Percentiles rank a stretch among this genome's conserved stretches.
These are phyloP conservation scores for Amanita pallidorosea DNA, from an alignment of 768 basidiomycete species.

Conservation along the genomic window DNA sequence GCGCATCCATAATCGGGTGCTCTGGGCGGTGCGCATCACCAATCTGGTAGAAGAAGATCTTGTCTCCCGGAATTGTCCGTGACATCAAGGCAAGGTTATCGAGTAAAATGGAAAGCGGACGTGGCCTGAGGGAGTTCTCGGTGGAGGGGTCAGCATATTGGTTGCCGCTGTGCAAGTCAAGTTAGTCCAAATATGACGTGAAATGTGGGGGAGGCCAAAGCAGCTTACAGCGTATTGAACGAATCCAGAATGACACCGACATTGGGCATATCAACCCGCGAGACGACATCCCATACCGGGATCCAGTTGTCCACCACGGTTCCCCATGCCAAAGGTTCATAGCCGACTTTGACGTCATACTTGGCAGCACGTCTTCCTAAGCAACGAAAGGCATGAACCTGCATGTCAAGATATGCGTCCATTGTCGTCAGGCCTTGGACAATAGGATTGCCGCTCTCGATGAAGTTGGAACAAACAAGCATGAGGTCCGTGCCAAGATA, in stretches of 20 bases:
- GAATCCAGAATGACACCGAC: slow-evolving; percentile 26
- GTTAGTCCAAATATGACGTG: not conserved
- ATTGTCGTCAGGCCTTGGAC: slow-evolving; percentile 9
- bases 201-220: not conserved
- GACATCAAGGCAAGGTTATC: slow-evolving; percentile 18
- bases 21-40: slow-evolving; percentile 22
- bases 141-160: slow-evolving; percentile 27
- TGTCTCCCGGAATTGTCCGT: slow-evolving; percentile 19
- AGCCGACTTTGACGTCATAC: slow-evolving; percentile 19
- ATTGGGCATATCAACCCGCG: slow-evolving; percentile 20
- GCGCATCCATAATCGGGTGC: slow-evolving; percentile 9
- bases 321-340: slow-evolving; percentile 25
- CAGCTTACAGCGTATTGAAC: slow-evolving; percentile 20
- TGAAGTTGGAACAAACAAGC: slow-evolving; percentile 24
- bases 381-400: slow-evolving; percentile 15
- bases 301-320: slow-evolving; percentile 23
- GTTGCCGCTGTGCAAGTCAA: slow-evolving; percentile 15
- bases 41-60: slow-evolving; percentile 29
- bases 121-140: slow-evolving; percentile 12
- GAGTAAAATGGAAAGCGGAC: slow-evolving; percentile 9
- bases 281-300: slow-evolving; percentile 25
- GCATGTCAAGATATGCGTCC: slow-evolving; percentile 17
- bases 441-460: slow-evolving; percentile 12
- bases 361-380: slow-evolving; percentile 21
- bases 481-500: slow-evolving; percentile 19